Conservation (phyloP, 495 filamentous ascomycete species). For the Penicillium diatomitis region DNA sequence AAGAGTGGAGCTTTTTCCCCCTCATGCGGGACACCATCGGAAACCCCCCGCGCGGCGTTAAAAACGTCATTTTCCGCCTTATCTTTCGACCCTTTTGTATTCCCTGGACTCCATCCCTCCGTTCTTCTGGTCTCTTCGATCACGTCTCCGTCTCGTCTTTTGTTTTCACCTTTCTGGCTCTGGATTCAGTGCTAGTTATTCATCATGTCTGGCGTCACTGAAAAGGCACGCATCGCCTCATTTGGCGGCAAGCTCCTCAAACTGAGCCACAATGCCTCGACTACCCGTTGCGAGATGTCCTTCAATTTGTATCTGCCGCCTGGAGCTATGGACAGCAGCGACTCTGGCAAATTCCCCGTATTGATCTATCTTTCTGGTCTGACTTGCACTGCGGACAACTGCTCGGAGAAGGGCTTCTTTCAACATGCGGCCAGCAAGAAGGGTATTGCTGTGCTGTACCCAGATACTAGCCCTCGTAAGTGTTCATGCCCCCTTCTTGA, state of each 20-base stretch:
- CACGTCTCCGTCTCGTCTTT: neutral
- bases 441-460: conserved; percentile 83
- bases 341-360: conserved; percentile 59
- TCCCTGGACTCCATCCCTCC: neutral
- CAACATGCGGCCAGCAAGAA: conserved; percentile 67
- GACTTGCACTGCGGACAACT: conserved; percentile 93
- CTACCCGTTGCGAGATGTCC: conserved; percentile 55
- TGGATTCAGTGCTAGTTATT: neutral
- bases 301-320: conserved; percentile 63
- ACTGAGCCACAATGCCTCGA: conserved; percentile 69
- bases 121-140: neutral
- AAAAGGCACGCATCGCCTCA: conserved; percentile 78
- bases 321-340: conserved; percentile 41
- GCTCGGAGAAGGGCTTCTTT: conserved; percentile 91
- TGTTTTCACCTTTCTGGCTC: neutral
- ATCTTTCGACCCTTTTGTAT: conserved; percentile 6
- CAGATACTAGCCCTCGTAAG: conserved; percentile 85
- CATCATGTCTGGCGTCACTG: conserved; percentile 63
- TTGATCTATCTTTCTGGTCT: conserved; percentile 92
- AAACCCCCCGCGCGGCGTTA: conserved; percentile 14
- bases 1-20: conserved; percentile 12
- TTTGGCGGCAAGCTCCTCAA: conserved; percentile 96
- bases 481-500: neutral
- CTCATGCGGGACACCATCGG: conserved; percentile 14
- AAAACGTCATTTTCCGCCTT: conserved; percentile 3